phyloP scores from a whole-genome alignment of 345 rosid genomes.

The Diplotaxis tenuifolia region DNA sequence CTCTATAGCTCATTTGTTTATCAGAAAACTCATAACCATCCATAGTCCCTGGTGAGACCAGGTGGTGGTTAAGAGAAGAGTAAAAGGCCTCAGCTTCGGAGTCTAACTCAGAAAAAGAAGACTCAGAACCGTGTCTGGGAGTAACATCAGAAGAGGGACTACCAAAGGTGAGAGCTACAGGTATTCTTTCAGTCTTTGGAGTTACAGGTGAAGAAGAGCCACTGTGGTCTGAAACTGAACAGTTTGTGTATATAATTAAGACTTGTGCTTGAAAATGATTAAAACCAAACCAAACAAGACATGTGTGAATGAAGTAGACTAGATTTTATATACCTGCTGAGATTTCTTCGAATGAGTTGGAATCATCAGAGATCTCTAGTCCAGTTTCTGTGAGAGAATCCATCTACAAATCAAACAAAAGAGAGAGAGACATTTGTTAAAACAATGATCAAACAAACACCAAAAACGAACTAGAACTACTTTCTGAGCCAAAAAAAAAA shows the following conservation, averaged over 20 bases:
- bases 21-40: constrained; percentile 28
- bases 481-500: neutral
- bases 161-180: constrained; percentile 54
- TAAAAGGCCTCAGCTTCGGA: constrained; percentile 71
- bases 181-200: constrained; percentile 44
- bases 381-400: constrained; percentile 8
- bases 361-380: constrained; percentile 24
- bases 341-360: constrained; percentile 52
- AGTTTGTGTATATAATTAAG: constrained; percentile 18
- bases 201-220: constrained; percentile 42
- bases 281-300: neutral
- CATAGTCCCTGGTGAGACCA: constrained; percentile 33
- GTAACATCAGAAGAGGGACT: constrained; percentile 49
- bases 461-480: neutral
- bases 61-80: constrained; percentile 49
- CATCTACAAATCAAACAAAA: constrained; percentile 17
- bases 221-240: constrained; percentile 40
- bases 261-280: neutral
- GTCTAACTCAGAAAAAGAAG: constrained; percentile 64
- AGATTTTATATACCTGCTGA: constrained; percentile 43
- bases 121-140: constrained; percentile 55
- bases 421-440: neutral
- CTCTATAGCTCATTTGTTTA: constrained; percentile 42
- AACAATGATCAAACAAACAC: neutral
- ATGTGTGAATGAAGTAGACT: neutral